Conservation (phyloP, 1,284 basidiomycete species). For the Cerioporus squamosus region DNA sequence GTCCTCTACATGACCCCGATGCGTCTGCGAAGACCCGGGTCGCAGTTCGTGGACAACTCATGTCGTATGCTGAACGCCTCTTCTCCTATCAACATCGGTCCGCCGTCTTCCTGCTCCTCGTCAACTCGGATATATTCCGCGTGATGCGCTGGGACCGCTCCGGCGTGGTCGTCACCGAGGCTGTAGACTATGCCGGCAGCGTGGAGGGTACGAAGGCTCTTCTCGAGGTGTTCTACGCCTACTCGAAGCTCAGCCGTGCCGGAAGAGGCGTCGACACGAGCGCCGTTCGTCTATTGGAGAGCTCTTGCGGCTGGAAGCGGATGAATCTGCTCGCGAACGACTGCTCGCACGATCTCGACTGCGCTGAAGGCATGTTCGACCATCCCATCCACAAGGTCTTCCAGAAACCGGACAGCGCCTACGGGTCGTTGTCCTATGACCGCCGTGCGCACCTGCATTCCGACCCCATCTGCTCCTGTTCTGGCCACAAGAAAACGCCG, state of each 20-base stretch:
- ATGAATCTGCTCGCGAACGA: background rate
- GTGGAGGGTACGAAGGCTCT: conserved; percentile 3
- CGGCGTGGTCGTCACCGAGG: background rate
- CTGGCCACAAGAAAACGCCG: background rate
- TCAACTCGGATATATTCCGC: background rate
- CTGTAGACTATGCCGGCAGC: background rate
- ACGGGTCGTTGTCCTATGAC: background rate
- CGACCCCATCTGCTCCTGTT: background rate
- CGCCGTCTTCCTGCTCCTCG: background rate
- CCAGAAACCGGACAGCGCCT: no score
- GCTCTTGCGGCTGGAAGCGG: background rate
- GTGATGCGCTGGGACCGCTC: conserved; percentile 1
- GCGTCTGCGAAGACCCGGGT: background rate
- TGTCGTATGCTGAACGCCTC: background rate
- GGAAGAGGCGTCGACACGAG: conserved; percentile 18
- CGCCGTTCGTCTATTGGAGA: background rate
- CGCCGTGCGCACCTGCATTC: background rate
- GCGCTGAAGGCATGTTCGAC: background rate
- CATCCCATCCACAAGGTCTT: background rate
- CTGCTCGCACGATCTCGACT: background rate
- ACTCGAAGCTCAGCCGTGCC: background rate
- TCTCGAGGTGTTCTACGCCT: conserved; percentile 17
- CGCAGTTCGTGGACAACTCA: background rate
- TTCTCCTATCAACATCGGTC: conserved; percentile 4
- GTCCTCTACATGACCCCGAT: background rate